phyloP scores from a whole-genome alignment of 2,329 filamentous ascomycete genomes.

The Aspergillus niger region DNA sequence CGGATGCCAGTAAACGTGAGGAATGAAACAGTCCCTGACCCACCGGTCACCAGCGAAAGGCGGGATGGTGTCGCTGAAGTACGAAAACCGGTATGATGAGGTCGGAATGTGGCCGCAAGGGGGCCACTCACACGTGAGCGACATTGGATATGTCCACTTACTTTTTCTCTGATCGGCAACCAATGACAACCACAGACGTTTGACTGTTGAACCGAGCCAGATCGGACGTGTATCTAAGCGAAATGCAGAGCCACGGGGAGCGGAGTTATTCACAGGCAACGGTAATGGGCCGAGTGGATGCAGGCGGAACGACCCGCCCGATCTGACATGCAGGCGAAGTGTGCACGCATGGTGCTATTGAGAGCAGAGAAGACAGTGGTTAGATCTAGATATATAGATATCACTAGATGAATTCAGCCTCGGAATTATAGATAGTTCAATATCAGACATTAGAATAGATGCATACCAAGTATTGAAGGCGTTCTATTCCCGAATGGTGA shows the following conservation, averaged over 20 bases:
- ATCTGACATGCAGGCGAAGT: background rate
- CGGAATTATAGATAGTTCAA: no score
- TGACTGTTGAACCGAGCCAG: background rate
- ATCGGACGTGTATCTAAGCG: background rate
- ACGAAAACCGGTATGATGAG: constrained; percentile 2
- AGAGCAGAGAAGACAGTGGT: no score
- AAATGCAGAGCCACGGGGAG: background rate
- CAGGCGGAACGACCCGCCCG: constrained; percentile 13
- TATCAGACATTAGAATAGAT: no score
- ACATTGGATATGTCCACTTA: background rate
- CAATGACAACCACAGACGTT: background rate
- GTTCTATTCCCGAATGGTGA: no score
- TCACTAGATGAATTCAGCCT: no score
- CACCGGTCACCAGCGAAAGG: constrained; percentile 8
- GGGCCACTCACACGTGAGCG: background rate
- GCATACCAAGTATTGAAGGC: no score
- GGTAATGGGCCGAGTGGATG: constrained; percentile 8
- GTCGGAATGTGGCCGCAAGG: constrained; percentile 8
- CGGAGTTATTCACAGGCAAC: background rate
- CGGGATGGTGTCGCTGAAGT: constrained; percentile 7
- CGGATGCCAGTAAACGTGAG: background rate
- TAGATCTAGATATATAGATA: no score
- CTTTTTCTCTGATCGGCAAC: background rate
- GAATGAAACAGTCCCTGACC: constrained; percentile 10
- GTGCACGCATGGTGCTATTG: no score